These are phyloP conservation scores for Suillus ampliporus DNA, from an alignment of 768 basidiomycete genomes.

Conservation along the genomic window DNA sequence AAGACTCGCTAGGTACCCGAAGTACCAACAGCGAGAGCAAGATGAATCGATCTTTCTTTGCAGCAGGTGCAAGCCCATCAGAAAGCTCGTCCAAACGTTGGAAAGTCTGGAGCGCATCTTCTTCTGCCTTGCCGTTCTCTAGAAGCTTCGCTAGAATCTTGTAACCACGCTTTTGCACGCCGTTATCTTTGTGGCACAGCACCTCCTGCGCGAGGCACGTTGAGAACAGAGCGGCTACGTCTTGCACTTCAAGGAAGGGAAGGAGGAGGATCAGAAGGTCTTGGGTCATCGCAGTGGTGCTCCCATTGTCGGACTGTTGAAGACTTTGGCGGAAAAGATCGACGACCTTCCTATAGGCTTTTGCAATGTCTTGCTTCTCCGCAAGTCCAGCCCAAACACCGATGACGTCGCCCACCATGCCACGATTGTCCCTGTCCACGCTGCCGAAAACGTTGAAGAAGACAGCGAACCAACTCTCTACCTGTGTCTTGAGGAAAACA, in stretches of 20 bases:
- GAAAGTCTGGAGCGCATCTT: slow-evolving; percentile 64
- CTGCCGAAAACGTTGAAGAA: slow-evolving; percentile 96
- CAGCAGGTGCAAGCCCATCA: slow-evolving; percentile 74
- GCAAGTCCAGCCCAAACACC: slow-evolving; percentile 86
- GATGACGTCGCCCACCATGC: slow-evolving; percentile 87
- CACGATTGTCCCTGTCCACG: slow-evolving; percentile 73
- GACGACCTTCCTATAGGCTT: slow-evolving; percentile 80
- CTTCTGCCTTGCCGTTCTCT: slow-evolving; percentile 62
- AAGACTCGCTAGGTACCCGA: slow-evolving; percentile 65
- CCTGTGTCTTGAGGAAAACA: slow-evolving; percentile 73
- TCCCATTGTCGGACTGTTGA: slow-evolving; percentile 45
- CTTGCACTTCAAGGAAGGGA: slow-evolving; percentile 67
- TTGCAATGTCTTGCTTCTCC: slow-evolving; percentile 75
- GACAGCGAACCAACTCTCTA: slow-evolving; percentile 93
- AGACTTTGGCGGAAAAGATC: slow-evolving; percentile 73
- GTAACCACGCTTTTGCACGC: slow-evolving; percentile 95
- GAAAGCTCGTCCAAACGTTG: slow-evolving; percentile 67
- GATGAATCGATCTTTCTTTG: slow-evolving; percentile 92
- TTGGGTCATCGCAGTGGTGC: slow-evolving; percentile 66
- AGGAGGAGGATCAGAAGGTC: slow-evolving; percentile 88
- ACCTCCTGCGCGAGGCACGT: slow-evolving; percentile 72
- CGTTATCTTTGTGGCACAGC: slow-evolving; percentile 79
- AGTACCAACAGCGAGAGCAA: slow-evolving; percentile 75
- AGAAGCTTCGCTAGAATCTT: slow-evolving; percentile 80
- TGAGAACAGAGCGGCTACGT: slow-evolving; percentile 68